A percentile compares a stretch with the other conserved stretches of the same genome.
These are phyloP conservation scores for Phoenix dactylifera DNA, from an alignment of 176 grass and related monocot species.

Conservation along the genomic window DNA sequence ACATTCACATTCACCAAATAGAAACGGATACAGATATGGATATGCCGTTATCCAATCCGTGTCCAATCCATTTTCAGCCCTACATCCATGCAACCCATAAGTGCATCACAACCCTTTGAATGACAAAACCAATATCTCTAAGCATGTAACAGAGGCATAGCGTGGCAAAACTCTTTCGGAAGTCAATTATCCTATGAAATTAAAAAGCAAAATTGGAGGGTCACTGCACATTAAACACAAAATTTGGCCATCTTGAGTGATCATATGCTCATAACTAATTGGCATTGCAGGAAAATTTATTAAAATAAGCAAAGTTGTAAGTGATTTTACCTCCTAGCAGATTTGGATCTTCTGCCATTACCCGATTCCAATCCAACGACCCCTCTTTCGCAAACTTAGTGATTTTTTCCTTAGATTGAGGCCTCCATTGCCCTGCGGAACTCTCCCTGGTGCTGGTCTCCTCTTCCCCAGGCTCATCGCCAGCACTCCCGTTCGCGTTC, in stretches of 20 bases:
- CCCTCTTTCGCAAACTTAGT: slow-evolving; percentile 68
- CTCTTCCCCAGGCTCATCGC: slow-evolving; percentile 28
- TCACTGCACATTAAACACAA: too few relatives aligned
- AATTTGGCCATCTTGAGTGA: too few relatives aligned
- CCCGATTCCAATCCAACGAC: slow-evolving; percentile 79
- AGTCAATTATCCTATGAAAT: neutral
- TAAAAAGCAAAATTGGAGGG: neutral
- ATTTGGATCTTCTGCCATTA: slow-evolving; percentile 46
- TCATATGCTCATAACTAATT: too few relatives aligned
- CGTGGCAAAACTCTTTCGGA: neutral
- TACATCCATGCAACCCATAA: too few relatives aligned
- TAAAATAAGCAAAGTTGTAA: neutral
- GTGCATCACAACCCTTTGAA: too few relatives aligned
- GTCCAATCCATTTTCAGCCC: too few relatives aligned
- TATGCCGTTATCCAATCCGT: too few relatives aligned
- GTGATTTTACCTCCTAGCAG: slow-evolving; percentile 45
- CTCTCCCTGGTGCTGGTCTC: slow-evolving; percentile 14
- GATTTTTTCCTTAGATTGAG: slow-evolving; percentile 32
- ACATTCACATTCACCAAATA: too few relatives aligned
- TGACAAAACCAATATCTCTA: too few relatives aligned
- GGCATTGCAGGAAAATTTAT: too few relatives aligned
- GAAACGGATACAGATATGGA: too few relatives aligned
- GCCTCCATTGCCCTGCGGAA: slow-evolving; percentile 13
- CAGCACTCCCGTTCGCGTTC: slow-evolving; percentile 42
- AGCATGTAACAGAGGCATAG: too few relatives aligned